Evolutionary conservation across 768 basidiomycete species (phyloP).

Genomic region (Tricholoma sp.): DNA sequence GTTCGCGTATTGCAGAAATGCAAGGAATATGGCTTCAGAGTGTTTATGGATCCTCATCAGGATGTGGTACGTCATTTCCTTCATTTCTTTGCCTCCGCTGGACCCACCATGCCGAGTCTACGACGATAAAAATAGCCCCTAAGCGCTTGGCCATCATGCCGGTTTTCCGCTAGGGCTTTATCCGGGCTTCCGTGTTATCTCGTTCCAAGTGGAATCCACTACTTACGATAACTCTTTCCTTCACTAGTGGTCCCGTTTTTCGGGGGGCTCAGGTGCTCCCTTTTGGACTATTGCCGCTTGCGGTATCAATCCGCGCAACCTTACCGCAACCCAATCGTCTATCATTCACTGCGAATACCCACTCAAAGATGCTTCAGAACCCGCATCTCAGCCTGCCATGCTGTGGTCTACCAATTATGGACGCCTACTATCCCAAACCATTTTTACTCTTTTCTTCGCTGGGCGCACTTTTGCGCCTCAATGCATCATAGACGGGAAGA

Average conservation of each 20-base stretch:
- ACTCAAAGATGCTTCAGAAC: constrained; percentile 51
- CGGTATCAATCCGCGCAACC: constrained; percentile 81
- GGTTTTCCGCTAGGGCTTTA: not conserved
- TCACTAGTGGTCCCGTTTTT: constrained; percentile 87
- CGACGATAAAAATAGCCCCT: not conserved
- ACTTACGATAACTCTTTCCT: constrained; percentile 1
- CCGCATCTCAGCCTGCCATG: constrained; percentile 83
- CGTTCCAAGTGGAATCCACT: not conserved
- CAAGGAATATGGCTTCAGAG: constrained; percentile 86
- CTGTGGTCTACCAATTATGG: constrained; percentile 97
- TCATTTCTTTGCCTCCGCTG: not conserved
- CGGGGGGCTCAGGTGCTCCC: constrained; percentile 91
- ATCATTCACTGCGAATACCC: constrained; percentile 91
- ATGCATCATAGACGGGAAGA: constrained; percentile 84
- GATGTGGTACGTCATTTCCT: constrained; percentile 68
- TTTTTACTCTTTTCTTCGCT: constrained; percentile 95
- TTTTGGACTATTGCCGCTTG: constrained; percentile 91
- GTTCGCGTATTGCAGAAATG: constrained; percentile 84
- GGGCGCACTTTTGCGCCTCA: constrained; percentile 87
- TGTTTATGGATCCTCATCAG: constrained; percentile 96
- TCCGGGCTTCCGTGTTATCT: not conserved
- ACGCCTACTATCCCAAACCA: constrained; percentile 78
- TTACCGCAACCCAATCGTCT: constrained; percentile 82
- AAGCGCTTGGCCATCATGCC: not conserved
- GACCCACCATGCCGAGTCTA: not conserved